Evolutionary conservation across 768 basidiomycete genomes (phyloP).

Genomic region (Wakefieldia striispora): DNA sequence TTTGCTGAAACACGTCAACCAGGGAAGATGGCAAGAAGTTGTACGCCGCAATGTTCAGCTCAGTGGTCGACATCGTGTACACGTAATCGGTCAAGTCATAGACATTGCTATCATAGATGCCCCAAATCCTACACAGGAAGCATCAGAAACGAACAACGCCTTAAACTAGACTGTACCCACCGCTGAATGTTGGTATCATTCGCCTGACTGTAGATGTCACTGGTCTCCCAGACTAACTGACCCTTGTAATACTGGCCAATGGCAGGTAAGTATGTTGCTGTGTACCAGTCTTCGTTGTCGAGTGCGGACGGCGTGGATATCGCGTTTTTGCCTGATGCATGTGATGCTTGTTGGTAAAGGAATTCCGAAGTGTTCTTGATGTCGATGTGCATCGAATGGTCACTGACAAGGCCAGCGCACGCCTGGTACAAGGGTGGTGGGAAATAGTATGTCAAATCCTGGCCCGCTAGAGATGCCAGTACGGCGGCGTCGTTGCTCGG

Average conservation of each 20-base stretch:
- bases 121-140: constrained; percentile 47
- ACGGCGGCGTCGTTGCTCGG: constrained; percentile 48
- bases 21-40: constrained; percentile 51
- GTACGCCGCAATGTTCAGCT: constrained; percentile 43
- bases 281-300: constrained; percentile 52
- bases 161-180: constrained; percentile 16
- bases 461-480: constrained; percentile 55
- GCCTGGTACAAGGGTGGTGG: constrained; percentile 56
- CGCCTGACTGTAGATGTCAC: constrained; percentile 37
- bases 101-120: constrained; percentile 52
- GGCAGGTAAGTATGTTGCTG: constrained; percentile 49
- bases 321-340: constrained; percentile 53
- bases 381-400: constrained; percentile 38
- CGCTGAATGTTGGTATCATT: constrained; percentile 35
- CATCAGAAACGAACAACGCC: constrained; percentile 8
- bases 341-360: constrained; percentile 46
- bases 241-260: constrained; percentile 61
- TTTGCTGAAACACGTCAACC: constrained; percentile 52
- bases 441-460: constrained; percentile 63
- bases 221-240: constrained; percentile 48
- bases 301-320: constrained; percentile 36
- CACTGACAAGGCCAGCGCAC: constrained; percentile 57
- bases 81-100: constrained; percentile 72
- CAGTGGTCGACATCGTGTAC: constrained; percentile 49
- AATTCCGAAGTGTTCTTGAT: constrained; percentile 47